These are phyloP conservation scores for Venturia nashicola DNA, from an alignment of 2,329 filamentous ascomycete species.

Conservation along the genomic window DNA sequence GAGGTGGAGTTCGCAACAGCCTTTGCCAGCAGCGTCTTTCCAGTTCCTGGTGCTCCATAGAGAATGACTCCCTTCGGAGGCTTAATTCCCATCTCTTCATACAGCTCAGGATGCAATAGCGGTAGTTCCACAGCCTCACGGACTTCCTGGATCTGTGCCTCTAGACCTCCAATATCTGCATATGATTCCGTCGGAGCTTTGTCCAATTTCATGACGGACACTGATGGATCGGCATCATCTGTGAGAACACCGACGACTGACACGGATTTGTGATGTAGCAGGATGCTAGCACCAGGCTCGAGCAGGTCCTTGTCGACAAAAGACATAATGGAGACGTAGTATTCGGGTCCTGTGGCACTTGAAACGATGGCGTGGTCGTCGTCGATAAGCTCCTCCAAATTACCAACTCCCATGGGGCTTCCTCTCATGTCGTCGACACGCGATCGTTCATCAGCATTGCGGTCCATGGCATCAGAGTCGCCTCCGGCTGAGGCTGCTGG, in stretches of 20 bases:
- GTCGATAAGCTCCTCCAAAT: constrained; percentile 96
- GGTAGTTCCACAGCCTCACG: constrained; percentile 94
- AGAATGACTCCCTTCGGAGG: constrained; percentile 98
- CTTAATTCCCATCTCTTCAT: constrained; percentile 99
- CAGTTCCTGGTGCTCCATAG: constrained; percentile 92
- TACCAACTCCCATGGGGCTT: constrained; percentile 96
- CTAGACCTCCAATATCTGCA: constrained; percentile 93
- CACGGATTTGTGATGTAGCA: constrained; percentile 94
- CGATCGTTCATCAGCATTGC: constrained; percentile 87
- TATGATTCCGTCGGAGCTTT: constrained; percentile 98
- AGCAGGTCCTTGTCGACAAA: constrained; percentile 98
- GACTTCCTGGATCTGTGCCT: constrained; percentile 93
- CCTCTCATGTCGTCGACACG: constrained; percentile 97
- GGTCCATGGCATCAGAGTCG: constrained; percentile 67
- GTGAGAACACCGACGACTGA: constrained; percentile 96
- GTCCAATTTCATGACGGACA: constrained; percentile 98
- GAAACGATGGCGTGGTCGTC: constrained; percentile 98
- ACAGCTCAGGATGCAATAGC: constrained; percentile 87
- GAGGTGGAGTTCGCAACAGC: constrained; percentile 98
- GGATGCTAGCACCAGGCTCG: constrained; percentile 87
- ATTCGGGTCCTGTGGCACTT: constrained; percentile 92
- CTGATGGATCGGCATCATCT: constrained; percentile 87
- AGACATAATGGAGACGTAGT: constrained; percentile 99
- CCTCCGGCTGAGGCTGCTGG: constrained; percentile 44
- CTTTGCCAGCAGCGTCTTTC: constrained; percentile 92